Evolutionary conservation across 1,284 basidiomycete genomes (phyloP).

Genomic region (Sanguinoderma infundibulare): DNA sequence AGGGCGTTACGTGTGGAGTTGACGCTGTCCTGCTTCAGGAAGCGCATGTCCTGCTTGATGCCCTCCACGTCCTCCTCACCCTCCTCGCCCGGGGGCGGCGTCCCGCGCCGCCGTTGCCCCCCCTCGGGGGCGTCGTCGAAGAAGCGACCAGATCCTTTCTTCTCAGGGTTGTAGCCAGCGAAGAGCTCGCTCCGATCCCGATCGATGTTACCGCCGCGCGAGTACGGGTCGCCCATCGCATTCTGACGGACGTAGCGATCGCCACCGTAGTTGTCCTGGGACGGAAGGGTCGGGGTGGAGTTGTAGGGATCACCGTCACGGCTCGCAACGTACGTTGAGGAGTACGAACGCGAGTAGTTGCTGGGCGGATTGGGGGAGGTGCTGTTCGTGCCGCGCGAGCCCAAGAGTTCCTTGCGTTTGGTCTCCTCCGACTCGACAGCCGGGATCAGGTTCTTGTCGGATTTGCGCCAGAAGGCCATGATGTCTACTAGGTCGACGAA

Average conservation of each 20-base stretch:
- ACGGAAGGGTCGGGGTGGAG: constrained; percentile 33
- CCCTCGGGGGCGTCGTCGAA: constrained; percentile 56
- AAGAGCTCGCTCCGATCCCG: constrained; percentile 79
- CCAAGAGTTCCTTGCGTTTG: constrained; percentile 38
- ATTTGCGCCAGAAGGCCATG: constrained; percentile 81
- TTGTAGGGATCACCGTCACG: constrained; percentile 62
- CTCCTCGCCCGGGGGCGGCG: constrained; percentile 71
- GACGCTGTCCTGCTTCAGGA: constrained; percentile 92
- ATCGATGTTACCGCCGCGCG: constrained; percentile 60
- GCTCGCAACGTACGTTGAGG: constrained; percentile 67
- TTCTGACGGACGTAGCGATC: constrained; percentile 57
- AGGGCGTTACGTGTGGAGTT: constrained; percentile 93
- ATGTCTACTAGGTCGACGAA: constrained; percentile 1
- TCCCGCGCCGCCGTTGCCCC: constrained; percentile 32
- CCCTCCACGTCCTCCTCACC: constrained; percentile 96
- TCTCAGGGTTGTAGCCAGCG: constrained; percentile 69
- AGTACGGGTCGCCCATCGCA: constrained; percentile 64
- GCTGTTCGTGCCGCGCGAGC: constrained; percentile 36
- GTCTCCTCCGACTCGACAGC: constrained; percentile 49
- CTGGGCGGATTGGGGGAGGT: constrained; percentile 46
- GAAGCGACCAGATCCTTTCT: constrained; percentile 61
- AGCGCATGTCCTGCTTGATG: constrained; percentile 93
- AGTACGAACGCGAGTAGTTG: constrained; percentile 50
- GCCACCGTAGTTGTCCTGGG: constrained; percentile 33
- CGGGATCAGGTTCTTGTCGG: constrained; percentile 69